Conservation (phyloP, 306 rosid genomes). For the Luffa aegyptiaca region DNA sequence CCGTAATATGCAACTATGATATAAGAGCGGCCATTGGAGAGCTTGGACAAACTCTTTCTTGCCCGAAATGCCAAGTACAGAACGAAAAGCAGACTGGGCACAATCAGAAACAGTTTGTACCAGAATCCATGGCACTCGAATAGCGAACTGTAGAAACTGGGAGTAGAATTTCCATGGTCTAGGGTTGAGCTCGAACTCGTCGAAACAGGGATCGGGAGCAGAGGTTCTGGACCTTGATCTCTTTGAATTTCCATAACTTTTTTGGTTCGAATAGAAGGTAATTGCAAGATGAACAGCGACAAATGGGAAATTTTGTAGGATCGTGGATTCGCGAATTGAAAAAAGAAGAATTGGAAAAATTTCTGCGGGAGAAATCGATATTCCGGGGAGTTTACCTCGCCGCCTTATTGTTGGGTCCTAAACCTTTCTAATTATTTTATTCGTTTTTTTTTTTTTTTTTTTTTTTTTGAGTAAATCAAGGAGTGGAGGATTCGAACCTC, state of each 20-base stretch:
- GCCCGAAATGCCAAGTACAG: constrained; percentile 39
- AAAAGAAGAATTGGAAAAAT: neutral
- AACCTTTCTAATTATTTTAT: no score
- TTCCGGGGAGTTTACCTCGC: neutral
- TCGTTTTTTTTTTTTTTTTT: no score
- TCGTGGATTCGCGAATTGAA: neutral
- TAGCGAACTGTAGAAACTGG: constrained; percentile 28
- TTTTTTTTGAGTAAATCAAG: no score
- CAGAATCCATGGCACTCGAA: constrained; percentile 60
- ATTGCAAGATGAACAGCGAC: neutral
- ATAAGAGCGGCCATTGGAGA: constrained; percentile 46
- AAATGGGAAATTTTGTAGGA: neutral
- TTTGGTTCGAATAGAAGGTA: neutral
- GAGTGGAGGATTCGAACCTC: no score
- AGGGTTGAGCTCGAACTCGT: constrained; percentile 22
- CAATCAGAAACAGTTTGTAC: constrained; percentile 33
- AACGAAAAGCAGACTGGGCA: constrained; percentile 28
- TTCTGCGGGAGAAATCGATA: neutral
- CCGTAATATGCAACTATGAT: constrained; percentile 40
- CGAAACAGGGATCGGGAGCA: constrained; percentile 17
- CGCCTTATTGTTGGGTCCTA: neutral
- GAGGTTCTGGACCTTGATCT: constrained; percentile 30
- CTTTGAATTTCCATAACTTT: constrained; percentile 17
- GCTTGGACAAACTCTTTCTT: constrained; percentile 33
- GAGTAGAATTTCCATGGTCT: constrained; percentile 18